A percentile compares a stretch with the other conserved stretches of the same genome.
Evolutionary conservation across 441 rosid genomes (phyloP).

Genomic region (Pelargonium myrrhifolium): DNA sequence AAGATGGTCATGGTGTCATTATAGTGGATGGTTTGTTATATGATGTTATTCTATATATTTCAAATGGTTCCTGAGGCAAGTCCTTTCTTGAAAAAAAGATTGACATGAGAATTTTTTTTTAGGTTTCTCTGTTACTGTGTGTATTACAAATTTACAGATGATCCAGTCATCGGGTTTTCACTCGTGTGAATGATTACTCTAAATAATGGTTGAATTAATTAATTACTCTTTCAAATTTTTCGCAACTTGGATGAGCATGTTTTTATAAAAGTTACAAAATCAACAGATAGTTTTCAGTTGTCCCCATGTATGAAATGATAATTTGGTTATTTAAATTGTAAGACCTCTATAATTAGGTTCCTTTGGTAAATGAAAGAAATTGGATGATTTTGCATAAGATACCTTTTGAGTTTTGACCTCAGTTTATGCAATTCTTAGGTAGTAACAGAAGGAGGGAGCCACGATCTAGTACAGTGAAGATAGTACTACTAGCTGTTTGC

Average conservation of each 20-base stretch:
- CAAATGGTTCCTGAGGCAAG: slow-evolving; percentile 9
- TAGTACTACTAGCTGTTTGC: not conserved
- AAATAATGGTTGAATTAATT: not conserved
- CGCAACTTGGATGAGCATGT: too few species aligned
- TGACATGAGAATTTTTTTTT: not conserved
- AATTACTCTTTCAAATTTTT: not conserved
- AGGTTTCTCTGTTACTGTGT: not conserved
- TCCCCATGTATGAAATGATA: not conserved
- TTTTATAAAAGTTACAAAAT: not conserved
- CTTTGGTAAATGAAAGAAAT: not conserved
- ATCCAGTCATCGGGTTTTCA: not conserved
- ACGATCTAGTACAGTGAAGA: not conserved
- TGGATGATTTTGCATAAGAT: not conserved
- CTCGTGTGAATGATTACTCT: not conserved
- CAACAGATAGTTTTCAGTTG: not conserved
- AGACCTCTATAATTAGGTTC: not conserved
- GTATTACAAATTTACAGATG: too few species aligned
- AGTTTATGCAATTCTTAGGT: not conserved
- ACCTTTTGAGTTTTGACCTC: not conserved
- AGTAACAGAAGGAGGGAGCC: not conserved
- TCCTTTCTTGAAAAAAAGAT: not conserved
- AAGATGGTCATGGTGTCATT: slow-evolving; percentile 31
- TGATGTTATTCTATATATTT: slow-evolving; percentile 3
- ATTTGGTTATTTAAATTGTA: not conserved
- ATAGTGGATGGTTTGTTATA: slow-evolving; percentile 41